phyloP scores from a whole-genome alignment of 768 basidiomycete genomes.

The Xanthoconium purpureum region DNA sequence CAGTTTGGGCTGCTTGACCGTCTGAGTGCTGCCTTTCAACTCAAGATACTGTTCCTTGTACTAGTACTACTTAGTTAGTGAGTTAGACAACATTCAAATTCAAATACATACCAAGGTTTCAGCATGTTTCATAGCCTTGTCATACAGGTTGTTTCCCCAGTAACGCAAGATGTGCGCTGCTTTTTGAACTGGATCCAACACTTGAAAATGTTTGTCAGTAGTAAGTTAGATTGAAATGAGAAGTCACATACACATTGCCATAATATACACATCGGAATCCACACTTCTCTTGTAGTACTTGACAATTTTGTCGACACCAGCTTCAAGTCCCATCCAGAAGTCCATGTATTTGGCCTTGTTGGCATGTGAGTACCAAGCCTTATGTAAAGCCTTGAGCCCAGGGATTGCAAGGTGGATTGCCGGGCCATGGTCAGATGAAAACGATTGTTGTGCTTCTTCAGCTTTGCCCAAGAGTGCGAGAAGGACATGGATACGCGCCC shows the following conservation, averaged over 20 bases:
- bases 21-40: not conserved
- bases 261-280: not conserved
- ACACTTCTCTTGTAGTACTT: not conserved
- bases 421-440: not conserved
- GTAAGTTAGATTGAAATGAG: not conserved
- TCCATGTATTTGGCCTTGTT: not conserved
- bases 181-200: not conserved
- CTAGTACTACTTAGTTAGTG: not conserved
- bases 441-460: not conserved
- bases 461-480: not conserved
- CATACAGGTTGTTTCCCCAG: not conserved
- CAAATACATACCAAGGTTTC: not conserved
- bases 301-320: not conserved
- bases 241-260: not conserved
- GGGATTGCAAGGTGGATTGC: not conserved
- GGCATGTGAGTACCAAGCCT: not conserved
- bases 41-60: not conserved
- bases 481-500: not conserved
- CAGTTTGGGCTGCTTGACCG: not conserved
- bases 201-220: not conserved
- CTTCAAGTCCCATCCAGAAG: not conserved
- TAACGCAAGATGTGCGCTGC: not conserved
- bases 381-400: not conserved
- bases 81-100: not conserved
- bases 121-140: not conserved